phyloP scores from a whole-genome alignment of 805 yeast species.

The Suhomyces emberorum region DNA sequence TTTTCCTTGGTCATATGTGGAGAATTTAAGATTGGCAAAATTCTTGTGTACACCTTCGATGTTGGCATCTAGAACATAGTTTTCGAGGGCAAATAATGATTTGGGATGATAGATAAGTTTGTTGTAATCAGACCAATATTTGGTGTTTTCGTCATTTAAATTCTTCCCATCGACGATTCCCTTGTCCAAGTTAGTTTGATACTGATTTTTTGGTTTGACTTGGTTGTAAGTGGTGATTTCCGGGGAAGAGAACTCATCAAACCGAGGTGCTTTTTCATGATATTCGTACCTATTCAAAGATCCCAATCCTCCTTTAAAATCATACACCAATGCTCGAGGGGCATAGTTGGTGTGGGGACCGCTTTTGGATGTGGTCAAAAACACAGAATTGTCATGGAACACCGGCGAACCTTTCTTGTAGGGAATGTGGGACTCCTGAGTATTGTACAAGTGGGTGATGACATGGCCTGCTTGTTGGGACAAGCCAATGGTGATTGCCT shows the following conservation, averaged over 20 bases:
- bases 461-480: slow-evolving; percentile 75
- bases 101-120: slow-evolving; percentile 64
- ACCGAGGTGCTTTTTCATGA: slow-evolving; percentile 16
- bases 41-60: slow-evolving; percentile 22
- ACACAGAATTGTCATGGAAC: slow-evolving; percentile 43
- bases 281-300: slow-evolving; percentile 56
- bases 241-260: slow-evolving; percentile 1
- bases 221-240: slow-evolving; percentile 9
- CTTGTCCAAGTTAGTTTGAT: slow-evolving; percentile 61
- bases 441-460: slow-evolving; percentile 76
- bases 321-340: slow-evolving; percentile 87
- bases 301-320: slow-evolving; percentile 74
- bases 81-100: slow-evolving; percentile 48
- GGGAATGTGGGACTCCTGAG: slow-evolving; percentile 67
- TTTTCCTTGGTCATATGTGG: slow-evolving; percentile 52
- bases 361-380: slow-evolving; percentile 18
- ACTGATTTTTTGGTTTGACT: slow-evolving; percentile 47
- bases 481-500: slow-evolving; percentile 61
- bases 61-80: slow-evolving; percentile 27
- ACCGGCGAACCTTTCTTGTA: slow-evolving; percentile 47
- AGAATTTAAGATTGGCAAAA: slow-evolving; percentile 40
- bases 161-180: slow-evolving; percentile 22
- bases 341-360: slow-evolving; percentile 45
- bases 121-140: slow-evolving; percentile 80
- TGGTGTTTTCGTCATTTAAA: slow-evolving; percentile 42